Evolutionary conservation across 1,284 basidiomycete genomes (phyloP).

Genomic region (Cutaneotrichosporon cyanovorans): DNA sequence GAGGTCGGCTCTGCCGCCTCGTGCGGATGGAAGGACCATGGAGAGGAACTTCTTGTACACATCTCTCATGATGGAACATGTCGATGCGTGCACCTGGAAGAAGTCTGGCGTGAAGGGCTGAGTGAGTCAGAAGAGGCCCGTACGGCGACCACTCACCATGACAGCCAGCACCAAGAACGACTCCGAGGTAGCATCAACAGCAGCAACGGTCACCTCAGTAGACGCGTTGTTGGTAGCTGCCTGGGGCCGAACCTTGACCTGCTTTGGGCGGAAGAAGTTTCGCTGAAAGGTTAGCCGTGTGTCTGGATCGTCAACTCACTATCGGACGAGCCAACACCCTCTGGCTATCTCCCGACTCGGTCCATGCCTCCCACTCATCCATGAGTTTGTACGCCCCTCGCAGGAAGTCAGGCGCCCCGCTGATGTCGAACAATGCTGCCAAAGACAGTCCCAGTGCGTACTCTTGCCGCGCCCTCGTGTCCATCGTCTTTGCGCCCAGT

Average conservation of each 20-base stretch:
- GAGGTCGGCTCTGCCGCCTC: slow-evolving; percentile 8
- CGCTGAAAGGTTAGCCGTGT: too few species aligned
- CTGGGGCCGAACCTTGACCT: slow-evolving; percentile 8
- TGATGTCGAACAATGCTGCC: slow-evolving; percentile 45
- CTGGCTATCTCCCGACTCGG: slow-evolving; percentile 36
- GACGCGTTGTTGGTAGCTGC: slow-evolving; percentile 14
- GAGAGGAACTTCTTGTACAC: slow-evolving; percentile 47
- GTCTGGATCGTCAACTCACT: slow-evolving; percentile 3
- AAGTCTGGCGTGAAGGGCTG: slow-evolving; percentile 50
- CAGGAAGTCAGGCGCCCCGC: slow-evolving; percentile 42
- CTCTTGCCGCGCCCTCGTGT: slow-evolving; percentile 40
- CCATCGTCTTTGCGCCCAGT: slow-evolving; percentile 36
- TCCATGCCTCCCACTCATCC: slow-evolving; percentile 47
- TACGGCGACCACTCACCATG: slow-evolving; percentile 7
- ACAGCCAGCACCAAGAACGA: slow-evolving; percentile 17
- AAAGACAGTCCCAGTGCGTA: slow-evolving; percentile 48
- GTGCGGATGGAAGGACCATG: slow-evolving; percentile 20
- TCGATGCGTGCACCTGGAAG: slow-evolving; percentile 47
- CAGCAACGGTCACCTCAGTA: slow-evolving; percentile 17
- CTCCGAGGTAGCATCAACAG: slow-evolving; percentile 14
- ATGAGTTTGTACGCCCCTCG: slow-evolving; percentile 41
- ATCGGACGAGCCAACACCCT: slow-evolving; percentile 28
- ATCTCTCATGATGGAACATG: slow-evolving; percentile 48
- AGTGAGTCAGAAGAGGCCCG: not conserved
- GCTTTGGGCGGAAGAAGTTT: slow-evolving; percentile 19